Evolutionary conservation across 495 filamentous ascomycete genomes (phyloP).

Genomic region (Achaetomiella virescens): DNA sequence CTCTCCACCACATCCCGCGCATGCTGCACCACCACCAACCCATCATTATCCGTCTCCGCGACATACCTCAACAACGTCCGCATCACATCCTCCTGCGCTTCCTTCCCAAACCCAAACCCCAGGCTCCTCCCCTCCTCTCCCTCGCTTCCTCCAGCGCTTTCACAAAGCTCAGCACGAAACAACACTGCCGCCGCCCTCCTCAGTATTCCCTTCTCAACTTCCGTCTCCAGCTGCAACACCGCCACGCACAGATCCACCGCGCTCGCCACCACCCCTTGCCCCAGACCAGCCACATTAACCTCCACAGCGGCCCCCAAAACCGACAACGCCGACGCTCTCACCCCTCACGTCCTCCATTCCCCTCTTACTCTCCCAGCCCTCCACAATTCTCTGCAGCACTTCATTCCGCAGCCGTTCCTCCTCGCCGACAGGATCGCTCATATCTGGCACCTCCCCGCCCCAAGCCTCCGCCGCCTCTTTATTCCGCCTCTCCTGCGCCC

Average conservation of each 20-base stretch:
- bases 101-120: constrained; percentile 57
- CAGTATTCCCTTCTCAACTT: constrained; percentile 61
- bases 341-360: constrained; percentile 68
- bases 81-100: constrained; percentile 56
- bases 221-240: constrained; percentile 59
- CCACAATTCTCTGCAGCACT: constrained; percentile 57
- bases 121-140: constrained; percentile 44
- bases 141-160: constrained; percentile 55
- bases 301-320: constrained; percentile 63
- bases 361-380: constrained; percentile 66
- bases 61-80: constrained; percentile 62
- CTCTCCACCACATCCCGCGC: constrained; percentile 64
- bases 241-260: constrained; percentile 62
- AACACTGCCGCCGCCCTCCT: constrained; percentile 64
- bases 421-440: constrained; percentile 40
- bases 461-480: constrained; percentile 49
- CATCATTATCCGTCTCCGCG: constrained; percentile 62
- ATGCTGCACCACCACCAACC: constrained; percentile 64
- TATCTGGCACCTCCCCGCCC: constrained; percentile 45
- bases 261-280: constrained; percentile 45
- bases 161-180: constrained; percentile 62
- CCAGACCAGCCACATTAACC: constrained; percentile 58
- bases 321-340: constrained; percentile 71
- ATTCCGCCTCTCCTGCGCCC: constrained; percentile 39
- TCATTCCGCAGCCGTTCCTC: constrained; percentile 46